Conservation (phyloP, 1,139 yeast species). For the Protomyces gravidus region DNA sequence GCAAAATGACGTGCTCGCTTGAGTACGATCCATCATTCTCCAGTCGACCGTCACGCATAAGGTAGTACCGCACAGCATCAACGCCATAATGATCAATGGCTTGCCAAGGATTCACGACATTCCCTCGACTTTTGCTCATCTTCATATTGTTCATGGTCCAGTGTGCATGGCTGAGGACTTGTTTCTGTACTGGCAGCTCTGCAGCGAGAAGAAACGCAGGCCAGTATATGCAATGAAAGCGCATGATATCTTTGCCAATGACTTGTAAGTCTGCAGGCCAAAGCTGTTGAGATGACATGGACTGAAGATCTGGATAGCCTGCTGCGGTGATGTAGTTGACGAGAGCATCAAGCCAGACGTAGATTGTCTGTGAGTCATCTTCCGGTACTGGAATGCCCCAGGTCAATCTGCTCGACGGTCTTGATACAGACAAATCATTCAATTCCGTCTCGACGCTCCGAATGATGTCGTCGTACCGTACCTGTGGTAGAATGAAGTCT, state of each 20-base stretch:
- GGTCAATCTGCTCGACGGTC: conserved; percentile 68
- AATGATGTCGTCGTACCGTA: conserved; percentile 55
- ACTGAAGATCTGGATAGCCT: conserved; percentile 52
- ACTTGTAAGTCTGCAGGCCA: conserved; percentile 73
- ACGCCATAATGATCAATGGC: conserved; percentile 45
- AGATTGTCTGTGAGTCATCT: conserved; percentile 71
- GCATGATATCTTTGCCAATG: conserved; percentile 82
- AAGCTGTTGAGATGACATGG: conserved; percentile 24
- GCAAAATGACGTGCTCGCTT: conserved; percentile 8
- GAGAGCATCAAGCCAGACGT: conserved; percentile 97
- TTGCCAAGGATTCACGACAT: conserved; percentile 86
- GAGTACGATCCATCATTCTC: conserved; percentile 28
- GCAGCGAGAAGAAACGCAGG: conserved; percentile 89
- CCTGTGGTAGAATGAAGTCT: conserved; percentile 60
- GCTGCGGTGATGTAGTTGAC: conserved; percentile 75
- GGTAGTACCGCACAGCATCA: conserved; percentile 30
- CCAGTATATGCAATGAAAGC: conserved; percentile 91
- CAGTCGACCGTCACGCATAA: conserved; percentile 30
- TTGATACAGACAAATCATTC: conserved; percentile 72
- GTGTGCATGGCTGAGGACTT: conserved; percentile 84
- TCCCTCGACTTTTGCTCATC: conserved; percentile 90
- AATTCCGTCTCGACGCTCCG: conserved; percentile 54
- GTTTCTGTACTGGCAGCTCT: conserved; percentile 60
- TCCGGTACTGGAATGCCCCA: conserved; percentile 94
- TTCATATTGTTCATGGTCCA: conserved; percentile 88